phyloP scores from a whole-genome alignment of 2,329 filamentous ascomycete genomes.

The Fusarium ambrosium region DNA sequence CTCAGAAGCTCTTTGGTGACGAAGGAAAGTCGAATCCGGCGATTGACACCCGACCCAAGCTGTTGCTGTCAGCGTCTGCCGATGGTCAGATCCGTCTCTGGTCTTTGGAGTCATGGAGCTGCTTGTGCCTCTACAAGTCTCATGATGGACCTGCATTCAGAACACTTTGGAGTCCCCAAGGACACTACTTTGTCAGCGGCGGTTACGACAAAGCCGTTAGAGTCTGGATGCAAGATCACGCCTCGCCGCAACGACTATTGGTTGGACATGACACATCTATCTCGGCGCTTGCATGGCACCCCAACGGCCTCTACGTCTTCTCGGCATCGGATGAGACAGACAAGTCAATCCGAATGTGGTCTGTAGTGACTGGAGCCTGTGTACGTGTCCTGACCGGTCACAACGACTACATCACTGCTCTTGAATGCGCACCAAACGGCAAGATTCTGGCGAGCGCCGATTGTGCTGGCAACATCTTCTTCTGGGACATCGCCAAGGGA shows the following conservation, averaged over 20 bases:
- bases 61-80: conserved; percentile 87
- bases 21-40: conserved; percentile 57
- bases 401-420: conserved; percentile 84
- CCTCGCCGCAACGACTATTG: conserved; percentile 87
- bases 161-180: conserved; percentile 89
- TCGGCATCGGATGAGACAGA: conserved; percentile 88
- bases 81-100: conserved; percentile 92
- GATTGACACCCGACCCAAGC: conserved; percentile 72
- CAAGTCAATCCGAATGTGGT: conserved; percentile 97
- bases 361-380: conserved; percentile 86
- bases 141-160: conserved; percentile 93
- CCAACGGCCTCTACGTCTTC: conserved; percentile 93
- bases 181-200: conserved; percentile 92
- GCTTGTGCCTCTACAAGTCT: conserved; percentile 92
- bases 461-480: conserved; percentile 86
- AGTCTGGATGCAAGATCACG: conserved; percentile 93
- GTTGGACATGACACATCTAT: conserved; percentile 94
- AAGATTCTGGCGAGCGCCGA: conserved; percentile 94
- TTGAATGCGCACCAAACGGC: conserved; percentile 89
- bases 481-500: conserved; percentile 94
- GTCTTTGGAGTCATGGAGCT: conserved; percentile 93
- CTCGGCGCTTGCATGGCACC: conserved; percentile 93
- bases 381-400: conserved; percentile 95
- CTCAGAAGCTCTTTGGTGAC: conserved; percentile 64
- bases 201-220: conserved; percentile 92